These are phyloP conservation scores for Typha latifolia DNA, from an alignment of 176 grass and related monocot species.

Conservation along the genomic window DNA sequence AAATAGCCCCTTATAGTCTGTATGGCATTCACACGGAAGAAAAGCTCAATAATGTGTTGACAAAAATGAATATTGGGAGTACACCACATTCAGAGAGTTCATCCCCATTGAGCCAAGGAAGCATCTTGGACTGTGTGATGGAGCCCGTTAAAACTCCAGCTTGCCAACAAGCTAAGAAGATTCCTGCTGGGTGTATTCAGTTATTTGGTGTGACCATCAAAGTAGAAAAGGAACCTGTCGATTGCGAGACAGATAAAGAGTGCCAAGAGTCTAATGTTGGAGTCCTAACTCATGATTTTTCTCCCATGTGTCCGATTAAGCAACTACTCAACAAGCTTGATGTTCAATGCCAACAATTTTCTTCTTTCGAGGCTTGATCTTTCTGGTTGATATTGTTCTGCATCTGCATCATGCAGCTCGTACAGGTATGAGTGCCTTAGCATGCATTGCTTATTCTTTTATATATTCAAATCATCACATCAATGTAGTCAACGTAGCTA, in stretches of 20 bases:
- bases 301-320: neutral
- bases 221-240: neutral
- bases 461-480: no score
- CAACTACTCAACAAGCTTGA: neutral
- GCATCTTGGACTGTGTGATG: neutral
- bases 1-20: neutral
- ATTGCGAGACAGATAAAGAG: neutral
- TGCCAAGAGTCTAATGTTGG: neutral
- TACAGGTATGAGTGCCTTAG: neutral
- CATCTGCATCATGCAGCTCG: neutral
- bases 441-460: neutral
- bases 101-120: neutral
- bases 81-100: neutral
- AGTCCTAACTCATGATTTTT: conserved; percentile 2
- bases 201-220: conserved; percentile 13
- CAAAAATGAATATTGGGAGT: neutral
- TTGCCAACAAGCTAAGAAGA: neutral
- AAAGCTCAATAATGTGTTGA: neutral
- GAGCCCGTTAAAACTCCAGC: neutral
- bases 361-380: neutral
- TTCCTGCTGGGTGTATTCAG: neutral
- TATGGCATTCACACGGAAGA: neutral
- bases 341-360: neutral
- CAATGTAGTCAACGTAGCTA: no score
- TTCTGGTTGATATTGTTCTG: neutral